Conservation (phyloP, 192 early-diverging fungal species). For the Piromyces sp. region DNA sequence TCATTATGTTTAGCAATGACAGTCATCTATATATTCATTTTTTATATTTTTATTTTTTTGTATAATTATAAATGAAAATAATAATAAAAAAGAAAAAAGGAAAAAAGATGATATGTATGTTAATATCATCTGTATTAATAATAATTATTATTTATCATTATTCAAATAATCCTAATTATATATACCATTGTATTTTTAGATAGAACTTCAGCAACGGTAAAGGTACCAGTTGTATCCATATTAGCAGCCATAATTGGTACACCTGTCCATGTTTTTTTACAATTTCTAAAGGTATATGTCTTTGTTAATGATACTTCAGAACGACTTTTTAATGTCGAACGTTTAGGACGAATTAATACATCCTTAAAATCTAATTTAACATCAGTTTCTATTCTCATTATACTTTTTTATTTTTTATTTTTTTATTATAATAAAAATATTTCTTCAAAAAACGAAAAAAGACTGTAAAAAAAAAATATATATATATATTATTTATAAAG, state of each 20-base stretch:
- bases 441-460: too few species aligned
- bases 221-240: not conserved
- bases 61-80: too few species aligned
- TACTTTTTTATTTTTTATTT: too few species aligned
- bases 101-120: too few species aligned
- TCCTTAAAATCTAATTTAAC: not conserved
- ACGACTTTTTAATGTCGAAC: not conserved
- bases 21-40: not conserved
- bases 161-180: too few species aligned
- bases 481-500: too few species aligned
- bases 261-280: not conserved
- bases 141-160: too few species aligned
- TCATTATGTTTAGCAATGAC: not conserved
- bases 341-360: not conserved
- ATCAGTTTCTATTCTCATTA: not conserved
- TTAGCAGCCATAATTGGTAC: conserved; percentile 1
- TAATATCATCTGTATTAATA: too few species aligned
- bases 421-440: too few species aligned
- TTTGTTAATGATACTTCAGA: not conserved
- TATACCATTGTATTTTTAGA: not conserved
- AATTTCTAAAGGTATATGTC: not conserved
- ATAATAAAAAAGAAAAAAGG: too few species aligned
- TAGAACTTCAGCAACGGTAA: not conserved
- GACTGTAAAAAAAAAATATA: too few species aligned
- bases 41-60: too few species aligned